Base-by-base conservation (phyloP, 2,329 filamentous ascomycete genomes). In the Paecilomyces sp. region DNA sequence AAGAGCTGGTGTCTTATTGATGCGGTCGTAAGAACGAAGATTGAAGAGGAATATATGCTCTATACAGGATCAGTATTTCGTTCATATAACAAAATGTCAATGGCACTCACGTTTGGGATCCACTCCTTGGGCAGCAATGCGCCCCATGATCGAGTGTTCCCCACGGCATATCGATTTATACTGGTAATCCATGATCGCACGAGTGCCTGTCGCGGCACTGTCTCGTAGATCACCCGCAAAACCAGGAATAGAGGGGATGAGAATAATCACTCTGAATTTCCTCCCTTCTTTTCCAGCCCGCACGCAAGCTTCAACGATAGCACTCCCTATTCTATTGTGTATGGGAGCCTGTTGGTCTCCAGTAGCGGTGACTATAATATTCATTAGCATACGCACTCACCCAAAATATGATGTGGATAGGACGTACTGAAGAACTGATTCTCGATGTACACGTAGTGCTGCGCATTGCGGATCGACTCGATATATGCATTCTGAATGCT, bases 111-210 rank as follows among this genome's bases (percentile, higher is more conserved):
- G 61, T 61, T 68, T 83, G 0, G 92, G 91, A 66, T 97, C 87
- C 1, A 94, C 84, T 1, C 90, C 92, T 63, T 89, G 81, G 6
- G 84, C 85, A 60, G 81, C 80, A 60, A 97, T 86, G 70, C 89
- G 88, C 47, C 85, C 91, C 67, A 89, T 94, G 57, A 99, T 97
- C 3, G 91, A 96, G 71, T 97, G 82, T 64, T 95, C 88, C 5
- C 94, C 94, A 53, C 94, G 88, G 69, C 89, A 91, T 65, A 99
- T 96, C 0, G 91, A 96, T 76, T 95, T 96, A 81, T 94, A 99
- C 72, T 97, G 94, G 70, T 96, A 97, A 72, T 97, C 92, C 91
- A 99, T 97, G 68, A 97, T 99, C 11, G 92, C 93, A 55, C 91
- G 79, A 0, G 93, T 97, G 9, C 93, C 93, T 1, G 85, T 85